phyloP scores from a whole-genome alignment of 306 rosid species.

The Geum urbanum region DNA sequence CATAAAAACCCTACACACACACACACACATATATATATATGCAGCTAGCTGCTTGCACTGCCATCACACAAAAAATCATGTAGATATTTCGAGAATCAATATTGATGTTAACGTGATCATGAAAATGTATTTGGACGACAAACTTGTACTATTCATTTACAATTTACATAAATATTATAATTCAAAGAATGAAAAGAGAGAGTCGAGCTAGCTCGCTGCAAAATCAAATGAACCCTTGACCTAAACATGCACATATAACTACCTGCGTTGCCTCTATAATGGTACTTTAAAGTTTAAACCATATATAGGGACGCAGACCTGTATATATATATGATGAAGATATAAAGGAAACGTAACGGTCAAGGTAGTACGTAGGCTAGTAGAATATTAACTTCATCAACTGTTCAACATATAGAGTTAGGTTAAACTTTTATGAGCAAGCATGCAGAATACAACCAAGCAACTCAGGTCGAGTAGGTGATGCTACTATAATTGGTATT shows the following conservation, averaged over 20 bases:
- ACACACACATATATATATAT: no score
- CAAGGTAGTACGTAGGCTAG: background rate
- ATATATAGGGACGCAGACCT: no score
- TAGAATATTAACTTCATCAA: background rate
- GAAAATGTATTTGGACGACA: constrained; percentile 32
- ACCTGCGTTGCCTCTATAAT: no score
- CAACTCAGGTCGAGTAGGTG: constrained; percentile 1
- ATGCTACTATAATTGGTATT: background rate
- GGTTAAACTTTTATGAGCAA: background rate
- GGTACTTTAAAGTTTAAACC: no score
- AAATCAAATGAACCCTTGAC: constrained; percentile 12
- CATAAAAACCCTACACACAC: background rate
- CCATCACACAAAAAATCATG: background rate
- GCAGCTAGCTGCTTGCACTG: constrained; percentile 4
- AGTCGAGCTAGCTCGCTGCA: constrained; percentile 20
- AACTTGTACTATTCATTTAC: constrained; percentile 17
- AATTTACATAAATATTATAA: background rate
- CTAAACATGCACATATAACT: background rate
- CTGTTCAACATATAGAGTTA: background rate
- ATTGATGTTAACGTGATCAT: background rate
- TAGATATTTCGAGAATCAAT: background rate
- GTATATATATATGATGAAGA: background rate
- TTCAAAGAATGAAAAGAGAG: background rate
- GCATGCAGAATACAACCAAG: background rate
- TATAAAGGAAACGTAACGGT: background rate